Base-by-base conservation (phyloP, 306 rosid genomes). In the Trifolium subterraneum region DNA sequence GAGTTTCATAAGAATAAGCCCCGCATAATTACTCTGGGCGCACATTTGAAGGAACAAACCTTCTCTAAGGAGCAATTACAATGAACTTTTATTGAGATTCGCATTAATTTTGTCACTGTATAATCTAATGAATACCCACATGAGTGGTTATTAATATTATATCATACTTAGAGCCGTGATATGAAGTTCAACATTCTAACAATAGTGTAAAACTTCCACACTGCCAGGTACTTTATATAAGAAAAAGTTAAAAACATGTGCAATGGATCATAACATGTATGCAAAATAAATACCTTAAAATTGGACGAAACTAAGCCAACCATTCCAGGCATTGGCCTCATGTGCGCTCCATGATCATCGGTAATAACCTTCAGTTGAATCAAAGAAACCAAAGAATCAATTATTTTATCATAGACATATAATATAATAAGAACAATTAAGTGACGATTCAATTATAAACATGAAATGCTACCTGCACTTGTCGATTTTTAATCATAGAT, bases 241-340 rank as follows among this genome's bases (percentile, higher is more conserved):
- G 61, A 56, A 72, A 29, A 38, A 65, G 66, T 42, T 42, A 48
- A 41, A 20, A 44, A 39, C 78, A 22, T 45, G 70, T 56, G 41
- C 31, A 35, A 22, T 59, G 59, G 72, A 25, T 22, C 10, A 54
- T 35, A 56, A 5, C 42, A 71, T 38, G 51, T 61, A 56, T 1
- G 64, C 18, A 72, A 67, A 62, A 74, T 54, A 29, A 7, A 55
- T 88, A 94, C 98, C 98, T 94, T 94, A 62, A 96, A 85, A 74
- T 82, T 88, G 62, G 96, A 80, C 52, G 97, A 86, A 78, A 87
- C 74, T 79, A 94, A 86, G 78, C 97, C 98, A 72, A 92, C 44
- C 96, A 92, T 94, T 77, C 97, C 97, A 23, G 97, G 99, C 96
- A 94, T 90, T 62, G 99, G 99, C 88, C 97, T 87, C 99, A 94